Conservation (phyloP, 106 monocot species). For the Acanthochlamys bracteata region DNA sequence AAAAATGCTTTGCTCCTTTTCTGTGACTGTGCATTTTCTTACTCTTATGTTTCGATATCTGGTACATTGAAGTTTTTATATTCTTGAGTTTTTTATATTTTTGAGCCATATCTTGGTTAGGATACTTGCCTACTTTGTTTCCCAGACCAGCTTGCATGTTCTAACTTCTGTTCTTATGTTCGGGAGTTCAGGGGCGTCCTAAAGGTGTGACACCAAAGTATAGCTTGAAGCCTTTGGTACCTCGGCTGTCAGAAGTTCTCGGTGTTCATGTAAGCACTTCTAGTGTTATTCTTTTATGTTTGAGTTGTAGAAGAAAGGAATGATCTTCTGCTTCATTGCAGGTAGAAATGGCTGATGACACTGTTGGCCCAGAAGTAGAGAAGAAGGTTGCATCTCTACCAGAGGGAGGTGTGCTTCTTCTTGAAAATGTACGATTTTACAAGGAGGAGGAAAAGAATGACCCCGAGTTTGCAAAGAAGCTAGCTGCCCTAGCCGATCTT, state of each 20-base stretch:
- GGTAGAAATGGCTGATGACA: constrained; percentile 73
- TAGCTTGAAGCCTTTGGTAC: constrained; percentile 87
- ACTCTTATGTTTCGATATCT: too few relatives aligned
- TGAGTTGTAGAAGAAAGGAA: not conserved
- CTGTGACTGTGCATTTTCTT: too few relatives aligned
- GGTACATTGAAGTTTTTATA: too few relatives aligned
- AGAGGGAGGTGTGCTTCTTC: constrained; percentile 75
- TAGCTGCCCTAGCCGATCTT: constrained; percentile 79
- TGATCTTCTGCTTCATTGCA: not conserved
- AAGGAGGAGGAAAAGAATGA: constrained; percentile 99
- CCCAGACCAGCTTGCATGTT: too few relatives aligned
- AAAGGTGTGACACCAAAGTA: constrained; percentile 82
- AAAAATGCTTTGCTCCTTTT: too few relatives aligned
- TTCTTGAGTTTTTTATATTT: too few relatives aligned
- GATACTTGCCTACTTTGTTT: too few relatives aligned
- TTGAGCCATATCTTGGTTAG: too few relatives aligned
- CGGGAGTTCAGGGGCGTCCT: constrained; percentile 55
- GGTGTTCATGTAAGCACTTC: constrained; percentile 40
- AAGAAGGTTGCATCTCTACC: constrained; percentile 58
- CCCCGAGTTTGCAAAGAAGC: constrained; percentile 86
- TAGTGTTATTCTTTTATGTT: not conserved
- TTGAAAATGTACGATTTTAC: constrained; percentile 91
- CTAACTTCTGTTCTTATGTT: too few relatives aligned
- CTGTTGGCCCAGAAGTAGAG: constrained; percentile 76
- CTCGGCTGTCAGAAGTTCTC: constrained; percentile 73